Conservation (phyloP, 495 filamentous ascomycete species). For the Tuber magnatum region DNA sequence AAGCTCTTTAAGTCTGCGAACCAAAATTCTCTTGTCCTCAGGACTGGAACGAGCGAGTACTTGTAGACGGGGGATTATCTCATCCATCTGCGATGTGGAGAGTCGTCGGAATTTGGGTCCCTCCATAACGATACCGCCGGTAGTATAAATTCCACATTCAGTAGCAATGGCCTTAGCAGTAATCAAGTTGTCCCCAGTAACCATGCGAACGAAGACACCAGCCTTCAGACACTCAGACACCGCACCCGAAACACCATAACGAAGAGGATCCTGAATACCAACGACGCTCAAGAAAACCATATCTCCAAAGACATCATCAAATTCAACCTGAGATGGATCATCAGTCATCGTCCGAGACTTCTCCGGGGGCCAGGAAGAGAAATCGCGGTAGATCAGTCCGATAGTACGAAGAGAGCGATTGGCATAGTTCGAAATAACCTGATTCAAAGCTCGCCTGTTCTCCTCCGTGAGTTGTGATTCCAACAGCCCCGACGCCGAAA, state of each 20-base stretch:
- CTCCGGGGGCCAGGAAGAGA: conserved; percentile 65
- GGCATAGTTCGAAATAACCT: conserved; percentile 58
- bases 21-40: conserved; percentile 75
- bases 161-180: conserved; percentile 81
- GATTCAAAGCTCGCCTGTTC: conserved; percentile 48
- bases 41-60: conserved; percentile 81
- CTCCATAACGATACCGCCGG: conserved; percentile 73
- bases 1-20: conserved; percentile 69
- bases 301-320: conserved; percentile 61
- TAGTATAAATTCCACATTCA: conserved; percentile 73
- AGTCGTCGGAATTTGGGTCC: conserved; percentile 71
- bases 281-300: conserved; percentile 63
- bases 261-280: conserved; percentile 72
- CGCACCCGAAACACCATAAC: conserved; percentile 65
- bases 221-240: conserved; percentile 68
- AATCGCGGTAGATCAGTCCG: conserved; percentile 66
- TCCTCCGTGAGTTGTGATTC: conserved; percentile 47
- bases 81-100: conserved; percentile 58
- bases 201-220: conserved; percentile 82
- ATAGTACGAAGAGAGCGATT: conserved; percentile 68
- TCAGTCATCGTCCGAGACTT: conserved; percentile 51
- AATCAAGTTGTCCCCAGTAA: conserved; percentile 78
- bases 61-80: conserved; percentile 65
- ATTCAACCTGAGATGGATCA: conserved; percentile 54
- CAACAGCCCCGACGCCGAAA: conserved; percentile 45